A percentile compares a stretch with the other conserved stretches of the same genome.
Evolutionary conservation across 2,329 filamentous ascomycete genomes (phyloP).

Genomic region (Colletotrichum lupini): DNA sequence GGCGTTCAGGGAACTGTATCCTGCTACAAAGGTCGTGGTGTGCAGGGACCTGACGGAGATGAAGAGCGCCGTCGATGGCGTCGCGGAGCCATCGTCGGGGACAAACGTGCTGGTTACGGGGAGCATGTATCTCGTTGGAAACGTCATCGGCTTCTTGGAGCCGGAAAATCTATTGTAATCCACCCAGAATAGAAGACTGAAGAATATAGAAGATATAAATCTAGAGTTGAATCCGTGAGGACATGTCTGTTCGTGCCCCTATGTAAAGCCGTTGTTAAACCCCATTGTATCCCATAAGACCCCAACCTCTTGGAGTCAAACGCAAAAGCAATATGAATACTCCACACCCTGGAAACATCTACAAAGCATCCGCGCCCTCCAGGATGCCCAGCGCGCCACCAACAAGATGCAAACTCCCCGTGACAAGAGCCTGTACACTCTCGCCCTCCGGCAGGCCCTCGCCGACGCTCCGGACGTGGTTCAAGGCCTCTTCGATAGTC

Average conservation of each 20-base stretch:
- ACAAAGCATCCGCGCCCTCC: conserved; percentile 31
- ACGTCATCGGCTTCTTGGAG: conserved; percentile 61
- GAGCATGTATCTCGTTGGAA: conserved; percentile 72
- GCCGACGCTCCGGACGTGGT: conserved; percentile 38
- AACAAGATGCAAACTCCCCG: conserved; percentile 86
- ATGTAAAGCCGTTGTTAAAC: not conserved
- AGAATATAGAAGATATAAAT: not conserved
- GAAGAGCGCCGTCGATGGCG: conserved; percentile 65
- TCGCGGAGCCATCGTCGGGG: conserved; percentile 49
- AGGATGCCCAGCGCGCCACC: conserved; percentile 71
- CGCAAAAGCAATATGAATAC: no score
- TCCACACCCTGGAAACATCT: not conserved
- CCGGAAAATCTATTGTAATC: conserved; percentile 17
- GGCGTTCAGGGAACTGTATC: conserved; percentile 60
- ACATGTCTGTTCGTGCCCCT: not conserved
- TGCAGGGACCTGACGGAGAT: conserved; percentile 39
- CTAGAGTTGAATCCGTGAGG: conserved; percentile 28
- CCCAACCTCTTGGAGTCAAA: no score
- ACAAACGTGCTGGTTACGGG: conserved; percentile 66
- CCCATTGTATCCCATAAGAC: not conserved
- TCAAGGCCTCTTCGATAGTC: conserved; percentile 67
- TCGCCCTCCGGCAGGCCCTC: conserved; percentile 44
- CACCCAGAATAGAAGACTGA: no score
- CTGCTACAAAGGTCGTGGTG: conserved; percentile 54
- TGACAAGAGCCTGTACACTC: conserved; percentile 68